Evolutionary conservation across 495 filamentous ascomycete genomes (phyloP), one percentile per base, ranked within the genome.

Genomic region (Penicillium diatomitis): DNA sequence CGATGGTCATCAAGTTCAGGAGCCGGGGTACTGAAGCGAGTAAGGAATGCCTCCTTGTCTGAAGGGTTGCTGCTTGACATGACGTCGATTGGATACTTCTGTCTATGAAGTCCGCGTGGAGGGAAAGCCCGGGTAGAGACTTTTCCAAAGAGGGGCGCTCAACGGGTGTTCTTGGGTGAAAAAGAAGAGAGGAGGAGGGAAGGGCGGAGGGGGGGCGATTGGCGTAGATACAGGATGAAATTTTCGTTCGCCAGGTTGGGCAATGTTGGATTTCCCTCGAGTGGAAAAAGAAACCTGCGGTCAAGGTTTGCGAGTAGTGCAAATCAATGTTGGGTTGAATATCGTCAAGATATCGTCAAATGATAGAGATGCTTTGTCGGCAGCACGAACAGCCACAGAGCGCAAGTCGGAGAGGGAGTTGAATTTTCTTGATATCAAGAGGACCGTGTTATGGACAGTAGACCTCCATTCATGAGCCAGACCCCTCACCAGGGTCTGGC

Each of bases 1-100:
- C 90, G 87, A 69, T 97, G 90, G 61, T 97, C 92, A 63, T 98
- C 92, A 8, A 97, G 74, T 58, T 95, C 88, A 44, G 86, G 84
- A 27, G 89, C 86, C 3, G 91, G 88, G 39, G 86, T 88, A 62
- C 84, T 86, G 70, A 77, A 81, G 54, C 80, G 66, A 46, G 79
- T 81, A 46, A 77, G 69, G 50, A 63, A 72, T 58, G 66, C 58
- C 43, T 80, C 72, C 56, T 67, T 70, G 44, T 84, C 82, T 35
- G 83, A 84, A 41, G 70, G 69, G 47, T 80, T 78, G 44, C 81
- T 77, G 50, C 85, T 81, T 41, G 75, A 82, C 82, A 86, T 86
- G 39, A 42, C 66, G 59, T 52, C 32, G 7, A 34, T 30, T 10
- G 2, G 2, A 6, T 46, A 10, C 8, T 30, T 2, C 31, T 46